These are phyloP conservation scores for Linderniella brevidens DNA, from an alignment of 257 asterid species.

Conservation along the genomic window DNA sequence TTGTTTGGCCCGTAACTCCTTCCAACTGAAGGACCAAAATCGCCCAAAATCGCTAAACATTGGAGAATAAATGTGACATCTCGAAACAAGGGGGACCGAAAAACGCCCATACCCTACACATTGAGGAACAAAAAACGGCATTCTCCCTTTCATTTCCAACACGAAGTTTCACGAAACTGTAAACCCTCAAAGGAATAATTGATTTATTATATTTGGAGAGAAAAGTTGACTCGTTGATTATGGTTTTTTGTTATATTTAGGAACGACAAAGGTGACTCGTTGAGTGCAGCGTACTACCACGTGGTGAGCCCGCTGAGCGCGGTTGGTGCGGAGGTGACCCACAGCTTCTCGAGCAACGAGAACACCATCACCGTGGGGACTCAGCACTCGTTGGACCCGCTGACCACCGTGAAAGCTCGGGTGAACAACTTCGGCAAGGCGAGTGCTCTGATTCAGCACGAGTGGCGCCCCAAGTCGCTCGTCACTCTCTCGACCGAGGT, in stretches of 20 bases:
- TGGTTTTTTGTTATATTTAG: constrained; percentile 11
- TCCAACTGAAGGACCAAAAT: too few relatives aligned
- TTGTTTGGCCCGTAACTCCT: too few relatives aligned
- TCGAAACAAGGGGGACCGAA: too few relatives aligned
- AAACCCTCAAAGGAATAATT: too few relatives aligned
- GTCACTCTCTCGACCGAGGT: constrained; percentile 33
- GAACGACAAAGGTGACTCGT: constrained; percentile 27
- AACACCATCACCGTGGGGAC: constrained; percentile 30
- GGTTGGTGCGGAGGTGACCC: constrained; percentile 36
- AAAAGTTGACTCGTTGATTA: neutral
- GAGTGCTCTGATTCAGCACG: constrained; percentile 35
- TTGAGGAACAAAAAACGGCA: too few relatives aligned
- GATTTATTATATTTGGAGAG: neutral
- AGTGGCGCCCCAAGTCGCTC: constrained; percentile 40
- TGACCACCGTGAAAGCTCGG: constrained; percentile 28
- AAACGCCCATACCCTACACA: too few relatives aligned
- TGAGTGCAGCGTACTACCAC: constrained; percentile 34
- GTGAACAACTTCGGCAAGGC: constrained; percentile 36
- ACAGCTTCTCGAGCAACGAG: constrained; percentile 35
- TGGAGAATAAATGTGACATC: too few relatives aligned
- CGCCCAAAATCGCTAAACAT: too few relatives aligned
- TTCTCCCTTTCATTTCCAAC: too few relatives aligned
- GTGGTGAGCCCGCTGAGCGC: constrained; percentile 25
- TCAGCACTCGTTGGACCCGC: constrained; percentile 29
- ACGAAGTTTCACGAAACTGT: too few relatives aligned